Conservation (phyloP, 495 filamentous ascomycete genomes). For the Hypoxylon lienhwacheense region DNA sequence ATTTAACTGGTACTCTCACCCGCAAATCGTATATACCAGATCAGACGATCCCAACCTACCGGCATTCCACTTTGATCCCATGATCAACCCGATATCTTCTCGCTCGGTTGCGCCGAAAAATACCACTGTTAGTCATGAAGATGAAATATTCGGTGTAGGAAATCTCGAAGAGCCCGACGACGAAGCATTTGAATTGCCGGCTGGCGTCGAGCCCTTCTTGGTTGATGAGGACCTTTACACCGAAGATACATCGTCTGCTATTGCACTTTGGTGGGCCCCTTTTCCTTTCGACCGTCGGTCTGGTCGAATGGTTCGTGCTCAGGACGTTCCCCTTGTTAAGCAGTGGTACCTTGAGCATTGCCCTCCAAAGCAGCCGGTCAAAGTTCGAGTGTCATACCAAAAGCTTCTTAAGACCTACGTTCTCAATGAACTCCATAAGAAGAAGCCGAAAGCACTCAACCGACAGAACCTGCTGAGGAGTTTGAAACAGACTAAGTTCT, state of each 20-base stretch:
- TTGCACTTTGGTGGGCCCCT: conserved; percentile 97
- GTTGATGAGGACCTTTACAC: conserved; percentile 88
- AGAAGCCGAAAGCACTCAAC: conserved; percentile 89
- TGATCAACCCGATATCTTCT: conserved; percentile 97
- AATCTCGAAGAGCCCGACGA: conserved; percentile 75
- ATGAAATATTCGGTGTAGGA: conserved; percentile 86
- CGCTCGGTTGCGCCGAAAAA: conserved; percentile 95
- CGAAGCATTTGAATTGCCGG: conserved; percentile 83
- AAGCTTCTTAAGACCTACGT: conserved; percentile 97
- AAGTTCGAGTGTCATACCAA: conserved; percentile 98
- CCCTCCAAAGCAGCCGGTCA: conserved; percentile 86
- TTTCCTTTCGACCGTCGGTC: conserved; percentile 94
- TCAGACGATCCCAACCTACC: conserved; percentile 88
- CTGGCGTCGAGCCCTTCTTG: conserved; percentile 82
- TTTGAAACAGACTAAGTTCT: conserved; percentile 95
- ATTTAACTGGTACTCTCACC: conserved; percentile 90
- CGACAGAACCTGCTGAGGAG: conserved; percentile 90
- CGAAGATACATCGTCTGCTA: conserved; percentile 86
- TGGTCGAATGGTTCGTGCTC: conserved; percentile 95
- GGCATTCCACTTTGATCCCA: conserved; percentile 96
- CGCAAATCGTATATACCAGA: conserved; percentile 87
- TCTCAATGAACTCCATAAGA: conserved; percentile 94
- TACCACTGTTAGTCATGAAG: conserved; percentile 87
- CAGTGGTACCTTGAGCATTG: conserved; percentile 98
- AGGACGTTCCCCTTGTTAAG: conserved; percentile 96